phyloP scores from a whole-genome alignment of 2,329 filamentous ascomycete genomes.

The Beauveria varroae region DNA sequence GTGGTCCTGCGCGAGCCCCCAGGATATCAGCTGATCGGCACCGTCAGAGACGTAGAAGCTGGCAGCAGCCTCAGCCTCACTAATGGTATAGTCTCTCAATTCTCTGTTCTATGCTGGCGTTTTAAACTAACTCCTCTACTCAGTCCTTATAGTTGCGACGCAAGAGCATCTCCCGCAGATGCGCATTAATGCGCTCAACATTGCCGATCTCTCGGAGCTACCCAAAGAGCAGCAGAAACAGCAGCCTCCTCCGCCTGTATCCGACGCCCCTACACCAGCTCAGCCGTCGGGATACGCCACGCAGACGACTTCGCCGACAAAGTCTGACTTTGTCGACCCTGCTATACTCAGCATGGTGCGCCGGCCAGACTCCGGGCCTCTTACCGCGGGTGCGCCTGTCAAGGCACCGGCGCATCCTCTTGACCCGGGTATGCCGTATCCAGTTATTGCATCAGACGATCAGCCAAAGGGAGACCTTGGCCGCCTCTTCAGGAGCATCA shows the following conservation, averaged over 20 bases:
- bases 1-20: conserved; percentile 63
- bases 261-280: conserved; percentile 19
- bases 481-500: conserved; percentile 17
- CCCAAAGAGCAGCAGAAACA: conserved; percentile 21
- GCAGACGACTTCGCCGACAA: conserved; percentile 26
- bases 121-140: background rate
- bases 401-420: conserved; percentile 23
- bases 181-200: conserved; percentile 41
- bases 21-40: conserved; percentile 58
- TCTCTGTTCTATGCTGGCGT: too few relatives aligned
- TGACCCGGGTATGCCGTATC: conserved; percentile 15
- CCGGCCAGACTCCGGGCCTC: conserved; percentile 26
- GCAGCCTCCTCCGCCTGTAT: conserved; percentile 18
- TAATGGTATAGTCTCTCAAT: conserved; percentile 49
- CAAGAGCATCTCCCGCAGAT: conserved; percentile 34
- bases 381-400: conserved; percentile 17
- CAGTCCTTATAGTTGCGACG: conserved; percentile 33
- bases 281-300: background rate
- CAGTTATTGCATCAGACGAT: background rate
- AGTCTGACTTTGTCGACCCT: conserved; percentile 65
- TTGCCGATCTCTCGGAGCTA: conserved; percentile 37
- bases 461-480: conserved; percentile 1
- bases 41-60: conserved; percentile 59
- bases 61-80: conserved; percentile 62
- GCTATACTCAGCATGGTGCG: conserved; percentile 67